These are phyloP conservation scores for Didymella lethalis DNA, from an alignment of 2,329 filamentous ascomycete genomes.

Conservation along the genomic window DNA sequence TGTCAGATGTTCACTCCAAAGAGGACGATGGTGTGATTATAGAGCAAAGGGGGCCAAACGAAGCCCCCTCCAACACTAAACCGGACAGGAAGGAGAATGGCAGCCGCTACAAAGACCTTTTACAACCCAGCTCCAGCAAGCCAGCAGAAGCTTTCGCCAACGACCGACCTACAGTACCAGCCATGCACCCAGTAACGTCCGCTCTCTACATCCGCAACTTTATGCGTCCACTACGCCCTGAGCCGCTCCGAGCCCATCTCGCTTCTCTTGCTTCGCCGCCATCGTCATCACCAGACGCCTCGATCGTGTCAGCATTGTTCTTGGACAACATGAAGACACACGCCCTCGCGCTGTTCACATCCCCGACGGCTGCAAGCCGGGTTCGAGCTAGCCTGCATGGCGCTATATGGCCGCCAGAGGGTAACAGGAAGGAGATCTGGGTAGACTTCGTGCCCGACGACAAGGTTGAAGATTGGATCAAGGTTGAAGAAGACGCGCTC, in stretches of 20 bases:
- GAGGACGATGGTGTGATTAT: constrained; percentile 45
- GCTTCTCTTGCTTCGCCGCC: constrained; percentile 70
- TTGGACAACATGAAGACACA: constrained; percentile 89
- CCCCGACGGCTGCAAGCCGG: constrained; percentile 73
- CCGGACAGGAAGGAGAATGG: constrained; percentile 43
- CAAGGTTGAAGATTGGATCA: constrained; percentile 76
- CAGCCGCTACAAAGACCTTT: constrained; percentile 46
- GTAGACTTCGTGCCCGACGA: constrained; percentile 88
- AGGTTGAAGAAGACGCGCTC: constrained; percentile 49
- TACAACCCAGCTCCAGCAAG: constrained; percentile 30
- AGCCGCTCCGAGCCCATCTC: constrained; percentile 73
- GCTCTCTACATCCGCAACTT: constrained; percentile 86
- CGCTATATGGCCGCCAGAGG: constrained; percentile 85
- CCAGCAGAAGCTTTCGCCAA: constrained; percentile 32
- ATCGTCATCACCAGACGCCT: constrained; percentile 57
- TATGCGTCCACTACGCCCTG: constrained; percentile 81
- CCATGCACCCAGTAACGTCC: constrained; percentile 53
- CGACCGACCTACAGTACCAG: constrained; percentile 46
- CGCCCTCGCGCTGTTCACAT: constrained; percentile 78
- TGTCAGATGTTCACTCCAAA: constrained; percentile 38
- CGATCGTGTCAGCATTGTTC: constrained; percentile 58
- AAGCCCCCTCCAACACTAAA: constrained; percentile 18
- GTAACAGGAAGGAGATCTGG: constrained; percentile 81
- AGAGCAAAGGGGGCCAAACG: constrained; percentile 37
- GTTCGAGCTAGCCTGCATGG: constrained; percentile 80